Percentiles rank a stretch among this genome's conserved stretches.
Evolutionary conservation across 139 green algal species (phyloP).

Genomic region (Chlamydomonas eustigma): DNA sequence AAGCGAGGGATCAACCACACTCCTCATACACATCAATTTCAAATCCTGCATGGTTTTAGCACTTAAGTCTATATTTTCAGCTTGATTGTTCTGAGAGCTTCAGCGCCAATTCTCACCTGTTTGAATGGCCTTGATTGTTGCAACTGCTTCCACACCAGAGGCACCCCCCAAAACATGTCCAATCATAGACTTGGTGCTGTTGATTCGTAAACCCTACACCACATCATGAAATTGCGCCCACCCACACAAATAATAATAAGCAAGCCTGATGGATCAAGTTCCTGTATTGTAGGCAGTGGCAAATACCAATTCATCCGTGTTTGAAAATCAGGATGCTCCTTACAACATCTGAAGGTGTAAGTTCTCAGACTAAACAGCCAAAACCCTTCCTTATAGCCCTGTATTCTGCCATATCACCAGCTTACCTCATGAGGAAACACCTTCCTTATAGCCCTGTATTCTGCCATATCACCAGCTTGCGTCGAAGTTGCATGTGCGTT

Average conservation of each 20-base stretch:
- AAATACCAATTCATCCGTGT: no score
- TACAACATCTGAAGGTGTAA: no score
- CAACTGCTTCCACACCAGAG: slow-evolving; percentile 83
- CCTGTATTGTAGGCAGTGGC: no score
- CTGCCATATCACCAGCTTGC: slow-evolving; percentile 82
- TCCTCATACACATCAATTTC: neutral
- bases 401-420: slow-evolving; percentile 81
- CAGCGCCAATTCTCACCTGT: slow-evolving; percentile 51
- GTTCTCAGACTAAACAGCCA: no score
- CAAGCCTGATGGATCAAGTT: no score
- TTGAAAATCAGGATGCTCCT: no score
- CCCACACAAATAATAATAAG: no score
- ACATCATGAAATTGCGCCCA: no score
- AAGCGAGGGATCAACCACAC: no score
- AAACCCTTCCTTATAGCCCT: slow-evolving; percentile 70
- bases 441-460: slow-evolving; percentile 54
- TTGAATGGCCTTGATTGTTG: slow-evolving; percentile 82
- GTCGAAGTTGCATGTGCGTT: slow-evolving; percentile 95
- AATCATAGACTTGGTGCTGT: slow-evolving; percentile 98
- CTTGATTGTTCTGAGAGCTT: neutral
- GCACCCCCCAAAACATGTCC: slow-evolving; percentile 95
- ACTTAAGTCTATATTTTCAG: neutral
- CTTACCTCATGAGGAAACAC: slow-evolving; percentile 76
- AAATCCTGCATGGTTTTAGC: neutral
- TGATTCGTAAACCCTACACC: slow-evolving; percentile 71